Evolutionary conservation across 2,329 filamentous ascomycete species (phyloP), one percentile per base, ranked within the genome.

Genomic region (Trichophaea hybrida): DNA sequence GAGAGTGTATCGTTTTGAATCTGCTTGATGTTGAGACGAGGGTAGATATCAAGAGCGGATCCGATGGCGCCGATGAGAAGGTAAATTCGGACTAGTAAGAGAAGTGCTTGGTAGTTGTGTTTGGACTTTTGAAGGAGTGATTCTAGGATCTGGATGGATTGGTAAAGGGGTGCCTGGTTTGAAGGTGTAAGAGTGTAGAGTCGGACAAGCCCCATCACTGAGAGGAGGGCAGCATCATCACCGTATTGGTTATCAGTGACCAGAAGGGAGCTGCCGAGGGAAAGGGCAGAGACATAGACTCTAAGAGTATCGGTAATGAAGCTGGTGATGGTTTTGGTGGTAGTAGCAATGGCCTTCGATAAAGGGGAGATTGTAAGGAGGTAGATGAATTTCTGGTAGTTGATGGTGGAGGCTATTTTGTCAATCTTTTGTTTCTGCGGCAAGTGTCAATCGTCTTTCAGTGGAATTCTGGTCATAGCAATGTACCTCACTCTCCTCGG

Each of bases 1-100:
- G 71, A 70, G 53, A 74, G 58, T 1, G 73, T 74, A 61, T 73
- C 72, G 37, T 71, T 68, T 61, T 74, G 73, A 43, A 74, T 69
- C 59, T 74, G 71, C 57, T 74, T 74, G 54, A 73, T 67, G 46
- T 67, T 67, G 24, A 74, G 65, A 44, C 70, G 68, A 46, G 71
- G 66, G 55, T 73, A 74, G 49, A 70, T 65, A 55, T 69, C 67
- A 67, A 72, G 68, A 17, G 73, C 73, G 31, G 71, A 66, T 6
- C 70, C 70, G 7, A 70, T 69, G 60, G 70, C 70, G 4, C 73
- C 73, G 32, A 74, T 63, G 34, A 70, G 68, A 32, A 68, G 63
- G 61, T 74, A 73, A 49, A 74, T 46, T 37, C 72, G 69, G 24
- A 72, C 67, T 5, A 74, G 67, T 8, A 74, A 57, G 17, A 74